Percentiles rank a stretch among this genome's conserved stretches.
These are phyloP conservation scores for Buxus sempervirens DNA, from an alignment of 164 flowering plant genomes.

Conservation along the genomic window DNA sequence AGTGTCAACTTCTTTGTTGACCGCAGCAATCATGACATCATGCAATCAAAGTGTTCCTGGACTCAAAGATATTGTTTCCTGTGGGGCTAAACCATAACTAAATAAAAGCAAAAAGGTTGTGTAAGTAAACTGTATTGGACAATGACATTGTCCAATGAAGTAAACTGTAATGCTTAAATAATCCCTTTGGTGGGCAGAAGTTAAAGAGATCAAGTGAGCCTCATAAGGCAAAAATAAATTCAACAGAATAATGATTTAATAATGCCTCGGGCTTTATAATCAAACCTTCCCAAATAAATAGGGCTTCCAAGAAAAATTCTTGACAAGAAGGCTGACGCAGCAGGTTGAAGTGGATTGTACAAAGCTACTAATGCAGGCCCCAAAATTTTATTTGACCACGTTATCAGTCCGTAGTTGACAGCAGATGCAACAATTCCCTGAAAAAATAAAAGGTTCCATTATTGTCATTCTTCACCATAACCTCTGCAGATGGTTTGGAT, in stretches of 20 bases:
- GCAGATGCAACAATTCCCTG: constrained; percentile 97
- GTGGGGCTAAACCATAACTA: neutral
- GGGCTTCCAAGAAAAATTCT: constrained; percentile 90
- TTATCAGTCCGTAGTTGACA: constrained; percentile 76
- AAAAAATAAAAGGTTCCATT: neutral
- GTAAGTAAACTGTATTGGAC: too few species aligned
- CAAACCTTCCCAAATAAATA: constrained; percentile 88
- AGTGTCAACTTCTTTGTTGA: neutral
- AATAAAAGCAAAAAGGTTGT: neutral
- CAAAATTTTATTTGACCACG: constrained; percentile 92
- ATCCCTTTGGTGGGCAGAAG: too few species aligned
- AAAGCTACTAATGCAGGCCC: constrained; percentile 93
- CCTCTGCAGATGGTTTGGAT: neutral
- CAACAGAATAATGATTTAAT: neutral
- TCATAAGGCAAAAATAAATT: too few species aligned
- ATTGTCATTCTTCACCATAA: too few species aligned
- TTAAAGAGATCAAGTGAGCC: neutral
- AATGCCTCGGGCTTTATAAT: constrained; percentile 15
- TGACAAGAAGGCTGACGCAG: constrained; percentile 82
- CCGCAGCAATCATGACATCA: too few species aligned
- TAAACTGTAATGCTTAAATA: neutral
- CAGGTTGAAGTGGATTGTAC: constrained; percentile 94
- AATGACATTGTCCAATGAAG: neutral
- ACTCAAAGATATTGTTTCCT: neutral
- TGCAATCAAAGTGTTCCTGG: neutral